Percentiles rank a stretch among this genome's conserved stretches.
These are phyloP conservation scores for Bocquillonia castaneifolia DNA, from an alignment of 441 rosid genomes.

Conservation along the genomic window DNA sequence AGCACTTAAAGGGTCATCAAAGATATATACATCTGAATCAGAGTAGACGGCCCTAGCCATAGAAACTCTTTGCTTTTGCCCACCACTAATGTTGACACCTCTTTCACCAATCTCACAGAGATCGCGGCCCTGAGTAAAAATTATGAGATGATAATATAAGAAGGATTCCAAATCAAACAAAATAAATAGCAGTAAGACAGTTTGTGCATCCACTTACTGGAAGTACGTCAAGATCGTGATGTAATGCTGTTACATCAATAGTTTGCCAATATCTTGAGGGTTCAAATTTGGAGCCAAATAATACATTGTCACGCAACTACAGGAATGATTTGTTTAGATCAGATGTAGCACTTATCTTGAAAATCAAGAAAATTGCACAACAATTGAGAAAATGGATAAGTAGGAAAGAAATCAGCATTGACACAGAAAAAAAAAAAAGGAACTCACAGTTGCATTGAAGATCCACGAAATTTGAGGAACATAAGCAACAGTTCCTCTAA, in stretches of 20 bases:
- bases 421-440: constrained; percentile 5
- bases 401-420: not conserved
- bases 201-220: constrained; percentile 56
- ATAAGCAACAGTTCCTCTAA: constrained; percentile 88
- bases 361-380: constrained; percentile 5
- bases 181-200: constrained; percentile 12
- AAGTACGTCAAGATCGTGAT: constrained; percentile 81
- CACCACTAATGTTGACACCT: constrained; percentile 97
- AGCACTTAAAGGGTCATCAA: constrained; percentile 99
- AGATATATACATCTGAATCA: constrained; percentile 76
- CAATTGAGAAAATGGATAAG: not conserved
- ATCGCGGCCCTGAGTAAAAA: constrained; percentile 67
- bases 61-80: constrained; percentile 97
- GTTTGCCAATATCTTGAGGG: constrained; percentile 63
- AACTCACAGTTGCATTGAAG: constrained; percentile 90
- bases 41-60: constrained; percentile 98
- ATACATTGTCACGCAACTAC: constrained; percentile 85
- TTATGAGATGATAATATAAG: constrained; percentile 14
- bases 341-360: constrained; percentile 6
- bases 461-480: constrained; percentile 99
- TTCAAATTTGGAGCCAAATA: constrained; percentile 74
- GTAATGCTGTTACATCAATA: constrained; percentile 70
- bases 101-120: constrained; percentile 95
- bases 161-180: constrained; percentile 18
- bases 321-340: constrained; percentile 15